Base-by-base conservation (phyloP, 2,329 filamentous ascomycete species). In the Colletotrichum kahawae region DNA sequence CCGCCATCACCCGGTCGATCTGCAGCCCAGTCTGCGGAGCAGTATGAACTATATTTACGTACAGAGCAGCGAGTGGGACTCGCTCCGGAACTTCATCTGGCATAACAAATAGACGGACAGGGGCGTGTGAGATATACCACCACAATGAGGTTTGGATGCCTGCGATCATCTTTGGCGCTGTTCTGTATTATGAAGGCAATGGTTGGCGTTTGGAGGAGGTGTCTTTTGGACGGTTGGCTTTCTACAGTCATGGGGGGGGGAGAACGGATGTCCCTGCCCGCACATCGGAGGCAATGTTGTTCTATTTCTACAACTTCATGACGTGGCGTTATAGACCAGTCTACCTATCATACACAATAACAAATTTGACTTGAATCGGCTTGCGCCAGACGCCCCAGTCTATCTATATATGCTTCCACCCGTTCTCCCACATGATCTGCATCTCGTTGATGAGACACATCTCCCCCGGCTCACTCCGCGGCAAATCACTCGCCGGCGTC, bases 11-110 rank as follows among this genome's bases (percentile, higher is more conserved):
- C 95, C 97, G 7, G 95, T 97, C 80, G 95, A 94, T 71, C 90
- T 99, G 82, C 97, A 98, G 89, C 92, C 93, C 75, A 98, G 96
- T 84, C 86, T 99, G 88, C 91, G 95, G 83, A 96, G 93, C 85
- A 98, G 95, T 87, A 99, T 99, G 97, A 95, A 92, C 80, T 99
- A 99, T 82, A 98, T 99, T 88, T 99, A 96, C 83, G 90, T 92
- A 74, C 94, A 98, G 84, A 95, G 94, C 77, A 94, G 98, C 81
- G 90, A 94, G 74, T 99, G 96, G 95, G 94, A 98, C 82, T 94
- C 93, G 51, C 87, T 98, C 82, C 88, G 93, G 83, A 98, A 93
- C 78, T 92, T 98, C 80, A 81, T 98, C 24, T 93, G 95, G 90
- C 94, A 98, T 84, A 98, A 98, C 79, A 92, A 92, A 82, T 93